Evolutionary conservation across 129 eudicot species (phyloP).

Genomic region (Pittosporum tobira): DNA sequence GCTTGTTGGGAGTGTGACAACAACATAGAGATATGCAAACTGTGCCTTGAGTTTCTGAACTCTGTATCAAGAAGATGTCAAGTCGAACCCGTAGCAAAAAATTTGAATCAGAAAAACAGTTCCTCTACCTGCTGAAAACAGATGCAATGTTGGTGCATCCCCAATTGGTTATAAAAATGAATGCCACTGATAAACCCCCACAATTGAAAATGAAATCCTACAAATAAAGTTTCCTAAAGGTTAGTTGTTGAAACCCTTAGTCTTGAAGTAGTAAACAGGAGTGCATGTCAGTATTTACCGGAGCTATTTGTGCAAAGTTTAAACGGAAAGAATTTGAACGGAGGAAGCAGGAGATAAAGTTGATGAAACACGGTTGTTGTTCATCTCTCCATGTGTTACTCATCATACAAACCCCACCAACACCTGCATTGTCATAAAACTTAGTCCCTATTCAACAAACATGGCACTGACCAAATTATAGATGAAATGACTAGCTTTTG

Average conservation of each 20-base stretch:
- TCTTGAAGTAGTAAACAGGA: neutral
- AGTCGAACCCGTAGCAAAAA: conserved; percentile 7
- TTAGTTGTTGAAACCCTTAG: neutral
- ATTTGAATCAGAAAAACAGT: conserved; percentile 9
- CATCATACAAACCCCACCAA: conserved; percentile 86
- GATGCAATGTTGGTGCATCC: conserved; percentile 32
- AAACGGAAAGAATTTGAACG: conserved; percentile 65
- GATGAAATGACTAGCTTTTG: no score
- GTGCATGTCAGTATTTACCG: conserved; percentile 35
- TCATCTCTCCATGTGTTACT: conserved; percentile 72
- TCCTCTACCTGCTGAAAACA: conserved; percentile 55
- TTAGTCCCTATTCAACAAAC: conserved; percentile 4
- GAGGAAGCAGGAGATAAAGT: conserved; percentile 63
- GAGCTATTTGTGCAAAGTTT: conserved; percentile 70
- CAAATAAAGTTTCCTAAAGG: conserved; percentile 5
- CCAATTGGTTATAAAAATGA: conserved; percentile 64
- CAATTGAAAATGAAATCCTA: conserved; percentile 93
- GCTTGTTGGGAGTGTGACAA: conserved; percentile 68
- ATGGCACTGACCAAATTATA: neutral
- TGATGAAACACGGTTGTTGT: conserved; percentile 81
- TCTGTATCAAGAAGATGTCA: conserved; percentile 35
- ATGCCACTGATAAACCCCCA: conserved; percentile 87
- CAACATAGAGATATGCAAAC: conserved; percentile 86
- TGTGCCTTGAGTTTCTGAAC: conserved; percentile 72
- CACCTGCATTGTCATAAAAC: conserved; percentile 32